Conservation (phyloP, 2,329 filamentous ascomycete species). For the Macrophomina phaseolina region DNA sequence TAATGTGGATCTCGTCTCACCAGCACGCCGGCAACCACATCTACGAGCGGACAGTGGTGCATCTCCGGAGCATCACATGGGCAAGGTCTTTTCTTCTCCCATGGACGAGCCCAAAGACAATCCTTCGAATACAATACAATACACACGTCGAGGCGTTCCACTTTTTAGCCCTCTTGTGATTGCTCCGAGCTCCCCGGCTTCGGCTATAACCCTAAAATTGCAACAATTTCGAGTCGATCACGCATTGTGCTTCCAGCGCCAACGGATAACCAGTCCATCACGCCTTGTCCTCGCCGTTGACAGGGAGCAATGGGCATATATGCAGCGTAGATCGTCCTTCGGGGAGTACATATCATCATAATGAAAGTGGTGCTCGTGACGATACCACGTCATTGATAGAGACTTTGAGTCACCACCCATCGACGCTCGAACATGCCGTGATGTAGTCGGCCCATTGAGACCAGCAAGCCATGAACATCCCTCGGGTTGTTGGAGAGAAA, state of each 20-base stretch:
- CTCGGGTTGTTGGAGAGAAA: too few relatives aligned
- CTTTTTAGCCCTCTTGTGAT: background rate
- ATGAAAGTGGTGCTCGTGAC: background rate
- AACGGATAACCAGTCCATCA: background rate
- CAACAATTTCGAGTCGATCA: background rate
- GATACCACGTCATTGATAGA: background rate
- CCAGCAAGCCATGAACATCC: background rate
- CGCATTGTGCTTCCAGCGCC: background rate
- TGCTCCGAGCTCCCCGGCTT: background rate
- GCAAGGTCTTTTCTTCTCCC: background rate
- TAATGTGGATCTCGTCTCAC: background rate
- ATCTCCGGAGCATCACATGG: background rate
- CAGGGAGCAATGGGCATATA: background rate
- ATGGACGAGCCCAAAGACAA: background rate
- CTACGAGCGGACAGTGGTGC: background rate
- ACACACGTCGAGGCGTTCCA: background rate
- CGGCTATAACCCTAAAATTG: background rate
- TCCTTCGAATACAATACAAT: background rate
- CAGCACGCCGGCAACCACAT: constrained; percentile 7
- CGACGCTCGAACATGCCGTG: background rate
- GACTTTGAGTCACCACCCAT: background rate
- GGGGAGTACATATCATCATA: background rate
- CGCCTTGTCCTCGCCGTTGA: background rate
- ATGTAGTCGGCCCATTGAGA: constrained; percentile 1
- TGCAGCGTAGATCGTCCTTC: background rate